Conservation (phyloP, 148 eudicot genomes). For the Spergularia bocconei region DNA sequence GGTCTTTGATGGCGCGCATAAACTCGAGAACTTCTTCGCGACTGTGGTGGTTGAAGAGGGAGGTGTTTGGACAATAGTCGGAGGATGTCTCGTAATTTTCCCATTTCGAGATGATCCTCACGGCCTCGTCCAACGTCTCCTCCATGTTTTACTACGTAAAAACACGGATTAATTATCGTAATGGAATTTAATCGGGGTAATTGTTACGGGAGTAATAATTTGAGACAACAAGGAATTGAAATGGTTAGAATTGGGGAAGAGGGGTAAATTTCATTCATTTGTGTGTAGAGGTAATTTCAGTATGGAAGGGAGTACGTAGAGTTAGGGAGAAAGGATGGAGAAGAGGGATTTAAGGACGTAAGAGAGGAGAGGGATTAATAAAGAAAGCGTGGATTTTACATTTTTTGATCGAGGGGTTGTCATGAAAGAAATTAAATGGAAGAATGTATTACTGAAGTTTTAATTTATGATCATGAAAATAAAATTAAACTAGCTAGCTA, state of each 20-base stretch:
- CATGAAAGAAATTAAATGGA: no score
- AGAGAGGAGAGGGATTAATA: not conserved
- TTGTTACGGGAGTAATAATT: not conserved
- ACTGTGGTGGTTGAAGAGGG: constrained; percentile 39
- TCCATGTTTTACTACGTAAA: constrained; percentile 31
- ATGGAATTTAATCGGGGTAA: not conserved
- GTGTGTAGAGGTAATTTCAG: not conserved
- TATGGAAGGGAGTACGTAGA: constrained; percentile 31
- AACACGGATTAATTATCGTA: not conserved
- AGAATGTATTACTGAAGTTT: no score
- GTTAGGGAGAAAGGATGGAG: constrained; percentile 25
- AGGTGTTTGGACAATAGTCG: constrained; percentile 21
- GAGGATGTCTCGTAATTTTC: constrained; percentile 28
- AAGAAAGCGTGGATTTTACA: no score
- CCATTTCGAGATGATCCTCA: constrained; percentile 47
- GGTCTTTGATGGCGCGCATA: constrained; percentile 37
- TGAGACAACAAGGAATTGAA: not conserved
- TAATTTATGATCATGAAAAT: no score
- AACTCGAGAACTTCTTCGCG: constrained; percentile 43
- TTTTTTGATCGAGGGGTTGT: no score
- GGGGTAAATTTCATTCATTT: not conserved
- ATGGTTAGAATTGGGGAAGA: not conserved
- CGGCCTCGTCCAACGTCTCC: constrained; percentile 48
- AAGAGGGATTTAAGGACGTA: constrained; percentile 17
- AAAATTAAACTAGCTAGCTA: no score